Conservation (phyloP, 1,284 basidiomycete species). For the Naganishia liquefaciens region DNA sequence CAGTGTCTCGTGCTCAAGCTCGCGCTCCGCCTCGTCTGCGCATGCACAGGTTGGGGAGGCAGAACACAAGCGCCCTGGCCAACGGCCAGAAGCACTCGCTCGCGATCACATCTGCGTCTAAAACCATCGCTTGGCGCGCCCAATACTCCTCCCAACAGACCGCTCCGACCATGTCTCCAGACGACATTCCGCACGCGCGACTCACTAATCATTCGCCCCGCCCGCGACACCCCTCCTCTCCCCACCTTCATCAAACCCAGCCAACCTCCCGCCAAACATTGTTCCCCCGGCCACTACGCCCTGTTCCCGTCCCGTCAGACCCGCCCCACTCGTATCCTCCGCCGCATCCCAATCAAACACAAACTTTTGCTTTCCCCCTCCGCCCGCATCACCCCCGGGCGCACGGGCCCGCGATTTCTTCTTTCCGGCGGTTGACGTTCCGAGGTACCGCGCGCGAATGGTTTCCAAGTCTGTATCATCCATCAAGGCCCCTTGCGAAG, state of each 20-base stretch:
- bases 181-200: slow-evolving; percentile 19
- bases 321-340: slow-evolving; percentile 73
- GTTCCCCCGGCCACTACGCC: slow-evolving; percentile 64
- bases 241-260: slow-evolving; percentile 79
- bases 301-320: slow-evolving; percentile 55
- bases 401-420: slow-evolving; percentile 92
- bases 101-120: too few relatives aligned
- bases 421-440: slow-evolving; percentile 59
- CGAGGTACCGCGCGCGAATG: slow-evolving; percentile 84
- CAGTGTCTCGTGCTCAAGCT: too few relatives aligned
- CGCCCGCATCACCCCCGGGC: slow-evolving; percentile 65
- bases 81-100: too few relatives aligned
- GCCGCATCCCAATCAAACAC: slow-evolving; percentile 98
- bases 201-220: slow-evolving; percentile 46
- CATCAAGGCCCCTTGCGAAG: background rate
- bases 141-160: background rate
- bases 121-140: too few relatives aligned
- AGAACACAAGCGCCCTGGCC: too few relatives aligned
- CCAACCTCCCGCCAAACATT: slow-evolving; percentile 81
- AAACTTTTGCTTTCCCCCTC: slow-evolving; percentile 67
- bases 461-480: slow-evolving; percentile 70
- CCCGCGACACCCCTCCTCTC: slow-evolving; percentile 46
- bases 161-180: background rate
- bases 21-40: too few relatives aligned
- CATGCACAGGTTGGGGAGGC: too few relatives aligned